phyloP scores from a whole-genome alignment of 2,329 filamentous ascomycete genomes.

The Sordariomycetes sp. region DNA sequence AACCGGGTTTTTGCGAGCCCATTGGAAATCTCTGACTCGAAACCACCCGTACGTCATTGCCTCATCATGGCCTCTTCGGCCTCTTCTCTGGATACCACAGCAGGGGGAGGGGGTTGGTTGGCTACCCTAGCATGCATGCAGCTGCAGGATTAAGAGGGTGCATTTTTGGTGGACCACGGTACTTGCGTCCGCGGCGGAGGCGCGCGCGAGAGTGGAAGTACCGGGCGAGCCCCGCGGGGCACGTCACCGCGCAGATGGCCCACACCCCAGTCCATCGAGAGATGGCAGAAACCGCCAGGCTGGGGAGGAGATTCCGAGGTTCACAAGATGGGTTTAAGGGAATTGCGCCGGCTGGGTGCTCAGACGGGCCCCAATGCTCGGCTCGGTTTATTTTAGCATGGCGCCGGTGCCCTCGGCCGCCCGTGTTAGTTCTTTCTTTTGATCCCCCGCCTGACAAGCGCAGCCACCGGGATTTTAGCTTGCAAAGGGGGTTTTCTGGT shows the following conservation, averaged over 20 bases:
- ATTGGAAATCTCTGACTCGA: background rate
- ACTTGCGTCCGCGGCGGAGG: background rate
- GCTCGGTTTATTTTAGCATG: too few relatives aligned
- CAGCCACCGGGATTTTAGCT: too few relatives aligned
- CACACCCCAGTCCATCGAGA: background rate
- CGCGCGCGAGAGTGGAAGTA: background rate
- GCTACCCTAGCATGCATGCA: background rate
- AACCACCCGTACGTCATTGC: background rate
- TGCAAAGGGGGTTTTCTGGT: too few relatives aligned
- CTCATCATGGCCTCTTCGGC: background rate
- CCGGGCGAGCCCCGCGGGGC: background rate
- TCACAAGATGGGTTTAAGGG: background rate
- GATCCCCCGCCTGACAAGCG: too few relatives aligned
- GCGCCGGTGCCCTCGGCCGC: too few relatives aligned
- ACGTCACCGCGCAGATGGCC: background rate
- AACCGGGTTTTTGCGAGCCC: background rate
- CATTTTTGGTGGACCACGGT: background rate
- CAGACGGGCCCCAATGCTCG: too few relatives aligned
- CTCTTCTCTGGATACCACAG: background rate
- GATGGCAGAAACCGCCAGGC: background rate
- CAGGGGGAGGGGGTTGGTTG: too few relatives aligned
- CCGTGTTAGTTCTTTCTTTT: too few relatives aligned
- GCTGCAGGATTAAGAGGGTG: background rate
- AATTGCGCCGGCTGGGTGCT: background rate
- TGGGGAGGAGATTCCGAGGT: background rate